A percentile compares a stretch with the other conserved stretches of the same genome.
These are phyloP conservation scores for Paraconiothyrium sp. DNA, from an alignment of 2,329 filamentous ascomycete genomes.

Conservation along the genomic window DNA sequence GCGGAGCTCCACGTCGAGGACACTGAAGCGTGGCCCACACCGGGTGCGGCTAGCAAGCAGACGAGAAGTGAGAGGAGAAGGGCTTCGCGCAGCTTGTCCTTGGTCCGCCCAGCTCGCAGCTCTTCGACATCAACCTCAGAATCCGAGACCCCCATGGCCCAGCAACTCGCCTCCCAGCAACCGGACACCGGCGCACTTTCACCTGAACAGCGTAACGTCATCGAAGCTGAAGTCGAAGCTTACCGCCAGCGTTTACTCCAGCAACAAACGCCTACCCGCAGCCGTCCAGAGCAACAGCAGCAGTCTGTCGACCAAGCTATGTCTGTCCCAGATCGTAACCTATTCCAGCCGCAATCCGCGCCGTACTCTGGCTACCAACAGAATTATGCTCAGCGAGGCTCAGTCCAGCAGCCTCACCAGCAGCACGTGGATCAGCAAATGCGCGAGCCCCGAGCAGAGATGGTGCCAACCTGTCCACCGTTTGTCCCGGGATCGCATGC, in stretches of 20 bases:
- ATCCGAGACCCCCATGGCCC: neutral
- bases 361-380: neutral
- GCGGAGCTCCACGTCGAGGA: neutral
- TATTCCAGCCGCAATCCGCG: neutral
- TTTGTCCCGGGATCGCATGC: constrained; percentile 1
- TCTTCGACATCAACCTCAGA: neutral
- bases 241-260: neutral
- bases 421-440: neutral
- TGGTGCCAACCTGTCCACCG: neutral
- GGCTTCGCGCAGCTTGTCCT: neutral
- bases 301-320: neutral
- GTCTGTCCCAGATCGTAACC: neutral
- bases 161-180: neutral
- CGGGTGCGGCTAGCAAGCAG: neutral
- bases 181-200: neutral
- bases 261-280: constrained; percentile 1
- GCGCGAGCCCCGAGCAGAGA: neutral
- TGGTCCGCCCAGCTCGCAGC: neutral
- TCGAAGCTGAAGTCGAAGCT: neutral
- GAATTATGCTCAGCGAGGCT: neutral
- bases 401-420: neutral
- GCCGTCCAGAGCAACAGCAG: neutral
- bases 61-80: neutral
- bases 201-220: neutral
- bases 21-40: neutral